Conservation (phyloP, 2,329 filamentous ascomycete species). For the Colletotrichum theobromicola region DNA sequence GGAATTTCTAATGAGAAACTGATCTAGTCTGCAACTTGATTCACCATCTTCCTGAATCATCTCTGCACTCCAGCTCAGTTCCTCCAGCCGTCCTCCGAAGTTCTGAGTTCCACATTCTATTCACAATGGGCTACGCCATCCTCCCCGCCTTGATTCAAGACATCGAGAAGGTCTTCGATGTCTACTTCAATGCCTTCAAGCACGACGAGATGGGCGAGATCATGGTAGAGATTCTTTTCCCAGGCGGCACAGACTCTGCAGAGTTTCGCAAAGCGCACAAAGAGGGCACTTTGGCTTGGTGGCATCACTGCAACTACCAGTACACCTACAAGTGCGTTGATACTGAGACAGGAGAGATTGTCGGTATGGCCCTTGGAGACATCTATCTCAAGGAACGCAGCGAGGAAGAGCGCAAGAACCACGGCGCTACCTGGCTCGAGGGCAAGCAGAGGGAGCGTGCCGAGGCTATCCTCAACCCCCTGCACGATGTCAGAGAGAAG, state of each 20-base stretch:
- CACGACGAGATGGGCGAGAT: slow-evolving; percentile 39
- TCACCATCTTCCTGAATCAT: neutral
- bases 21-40: neutral
- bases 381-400: slow-evolving; percentile 41
- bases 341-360: slow-evolving; percentile 43
- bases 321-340: slow-evolving; percentile 55
- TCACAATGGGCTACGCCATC: slow-evolving; percentile 43
- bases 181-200: slow-evolving; percentile 51
- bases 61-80: neutral
- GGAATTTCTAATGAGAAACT: neutral
- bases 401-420: slow-evolving; percentile 46
- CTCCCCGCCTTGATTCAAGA: slow-evolving; percentile 50
- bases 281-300: slow-evolving; percentile 42
- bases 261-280: slow-evolving; percentile 49
- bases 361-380: slow-evolving; percentile 53
- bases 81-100: neutral
- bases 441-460: slow-evolving; percentile 48
- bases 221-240: slow-evolving; percentile 48
- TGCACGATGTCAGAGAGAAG: slow-evolving; percentile 46
- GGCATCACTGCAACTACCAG: slow-evolving; percentile 42
- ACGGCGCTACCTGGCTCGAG: slow-evolving; percentile 50
- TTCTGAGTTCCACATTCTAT: neutral
- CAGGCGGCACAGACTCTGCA: slow-evolving; percentile 34
- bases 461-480: slow-evolving; percentile 43
- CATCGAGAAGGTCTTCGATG: slow-evolving; percentile 49